Evolutionary conservation across 2,329 filamentous ascomycete species (phyloP).

Genomic region (Calonectria montana): DNA sequence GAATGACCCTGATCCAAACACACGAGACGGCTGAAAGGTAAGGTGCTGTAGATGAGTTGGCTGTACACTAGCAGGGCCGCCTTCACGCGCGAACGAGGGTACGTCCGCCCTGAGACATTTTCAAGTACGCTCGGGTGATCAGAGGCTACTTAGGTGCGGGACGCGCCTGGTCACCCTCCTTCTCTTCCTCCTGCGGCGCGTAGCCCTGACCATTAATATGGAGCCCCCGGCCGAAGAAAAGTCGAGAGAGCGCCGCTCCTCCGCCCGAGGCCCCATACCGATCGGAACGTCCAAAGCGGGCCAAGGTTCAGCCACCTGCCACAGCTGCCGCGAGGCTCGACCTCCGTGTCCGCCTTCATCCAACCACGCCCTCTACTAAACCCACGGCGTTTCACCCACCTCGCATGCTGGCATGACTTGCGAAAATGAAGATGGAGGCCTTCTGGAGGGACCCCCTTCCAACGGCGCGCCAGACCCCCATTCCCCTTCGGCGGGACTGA

Average conservation of each 20-base stretch:
- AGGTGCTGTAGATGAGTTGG: constrained; percentile 18
- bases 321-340: constrained; percentile 31
- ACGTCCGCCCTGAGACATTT: constrained; percentile 37
- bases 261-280: constrained; percentile 44
- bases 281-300: constrained; percentile 42
- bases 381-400: constrained; percentile 19
- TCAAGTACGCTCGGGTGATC: constrained; percentile 32
- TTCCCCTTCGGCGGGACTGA: constrained; percentile 15
- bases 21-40: background rate
- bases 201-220: constrained; percentile 35
- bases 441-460: constrained; percentile 30
- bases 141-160: constrained; percentile 28
- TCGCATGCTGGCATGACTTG: constrained; percentile 21
- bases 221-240: constrained; percentile 37
- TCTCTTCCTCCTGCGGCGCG: constrained; percentile 32
- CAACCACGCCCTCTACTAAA: constrained; percentile 27
- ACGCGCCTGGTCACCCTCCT: constrained; percentile 13
- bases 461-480: constrained; percentile 16
- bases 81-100: constrained; percentile 25
- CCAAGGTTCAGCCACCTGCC: constrained; percentile 43
- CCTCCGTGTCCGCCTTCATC: constrained; percentile 33
- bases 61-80: constrained; percentile 18
- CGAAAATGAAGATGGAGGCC: background rate
- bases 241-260: constrained; percentile 40
- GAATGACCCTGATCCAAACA: background rate